Base-by-base conservation (phyloP, 2,329 filamentous ascomycete species). In the Zymoseptoria tritici region DNA sequence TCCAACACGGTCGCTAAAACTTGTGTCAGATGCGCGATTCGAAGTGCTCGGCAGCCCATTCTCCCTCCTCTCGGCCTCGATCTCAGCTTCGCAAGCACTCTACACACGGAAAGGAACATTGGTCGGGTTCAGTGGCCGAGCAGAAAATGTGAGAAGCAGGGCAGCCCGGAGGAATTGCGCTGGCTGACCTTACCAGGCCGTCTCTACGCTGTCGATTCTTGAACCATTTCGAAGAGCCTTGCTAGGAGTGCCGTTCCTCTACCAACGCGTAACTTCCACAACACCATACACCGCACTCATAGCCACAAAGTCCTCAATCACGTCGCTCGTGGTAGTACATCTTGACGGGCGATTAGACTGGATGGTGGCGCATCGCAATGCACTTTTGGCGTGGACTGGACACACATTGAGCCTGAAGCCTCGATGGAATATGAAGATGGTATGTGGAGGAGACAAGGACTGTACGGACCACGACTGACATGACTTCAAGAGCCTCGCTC, bases 331-430 rank as follows among this genome's bases (percentile, higher is more conserved):
- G 11, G 85, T 96, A 7, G 82, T 99, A 24, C 89, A 93, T 72
- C 84, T 99, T 55, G 91, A 99, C 78, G 94, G 94, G 60, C 91
- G 91, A 4, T 87, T 91, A 60, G 94, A 99, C 77, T 99, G 94
- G 93, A 90, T 96, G 80, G 80, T 99, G 8, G 84, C 90, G 6
- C 92, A 97, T 73, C 84, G 90, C 63, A 88, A 90, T 65, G 91
- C 91, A 1, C 80, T 99, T 57, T 81, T 97, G n/a, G 94, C 94
- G 57, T 99, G 94, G 94, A 96, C 93, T 0, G 94, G 94, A 26
- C 90, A 96, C 73, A 91, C 90, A 0, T 80, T 99, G 57, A 80
- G 81, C 16, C 82, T 94, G 52, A 86, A 85, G 42, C 90, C 92
- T 2, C 87, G 85, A 53, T 80, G 95, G 65, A 92, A 91, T 68